A percentile compares a stretch with the other conserved stretches of the same genome.
phyloP scores from a whole-genome alignment of 2,329 filamentous ascomycete species.

The Trichoderma brevicompactum region DNA sequence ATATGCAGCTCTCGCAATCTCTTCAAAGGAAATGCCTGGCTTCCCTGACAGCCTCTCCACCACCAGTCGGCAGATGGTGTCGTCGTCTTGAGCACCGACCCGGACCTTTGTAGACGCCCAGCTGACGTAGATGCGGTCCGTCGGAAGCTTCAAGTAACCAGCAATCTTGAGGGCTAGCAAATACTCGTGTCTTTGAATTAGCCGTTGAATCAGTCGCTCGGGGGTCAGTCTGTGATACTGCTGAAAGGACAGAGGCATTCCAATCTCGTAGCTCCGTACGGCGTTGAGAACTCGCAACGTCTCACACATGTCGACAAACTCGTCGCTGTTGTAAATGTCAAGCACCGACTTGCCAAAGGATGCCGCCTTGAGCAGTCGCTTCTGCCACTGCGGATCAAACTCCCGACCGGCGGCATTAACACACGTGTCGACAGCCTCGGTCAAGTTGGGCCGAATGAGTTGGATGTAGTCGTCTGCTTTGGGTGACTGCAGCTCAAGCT shows the following conservation, averaged over 20 bases:
- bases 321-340: slow-evolving; percentile 96
- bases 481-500: slow-evolving; percentile 90
- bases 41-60: slow-evolving; percentile 87
- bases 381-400: slow-evolving; percentile 90
- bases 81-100: slow-evolving; percentile 81
- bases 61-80: slow-evolving; percentile 82
- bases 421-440: slow-evolving; percentile 91
- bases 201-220: slow-evolving; percentile 80
- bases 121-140: slow-evolving; percentile 90
- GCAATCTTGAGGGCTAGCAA: slow-evolving; percentile 87
- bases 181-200: slow-evolving; percentile 90
- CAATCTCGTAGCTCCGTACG: slow-evolving; percentile 87
- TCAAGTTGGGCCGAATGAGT: slow-evolving; percentile 82
- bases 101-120: slow-evolving; percentile 97
- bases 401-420: slow-evolving; percentile 93
- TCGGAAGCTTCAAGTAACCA: slow-evolving; percentile 81
- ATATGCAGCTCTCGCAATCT: slow-evolving; percentile 89
- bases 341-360: slow-evolving; percentile 98
- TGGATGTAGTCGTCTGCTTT: slow-evolving; percentile 99
- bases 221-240: slow-evolving; percentile 91
- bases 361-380: slow-evolving; percentile 91
- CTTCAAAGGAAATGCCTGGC: slow-evolving; percentile 91
- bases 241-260: slow-evolving; percentile 87
- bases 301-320: slow-evolving; percentile 98
- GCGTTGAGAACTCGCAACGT: slow-evolving; percentile 91